Percentiles rank a stretch among this genome's conserved stretches.
phyloP scores from a whole-genome alignment of 2,329 filamentous ascomycete genomes.

The Fusarium virguliforme region DNA sequence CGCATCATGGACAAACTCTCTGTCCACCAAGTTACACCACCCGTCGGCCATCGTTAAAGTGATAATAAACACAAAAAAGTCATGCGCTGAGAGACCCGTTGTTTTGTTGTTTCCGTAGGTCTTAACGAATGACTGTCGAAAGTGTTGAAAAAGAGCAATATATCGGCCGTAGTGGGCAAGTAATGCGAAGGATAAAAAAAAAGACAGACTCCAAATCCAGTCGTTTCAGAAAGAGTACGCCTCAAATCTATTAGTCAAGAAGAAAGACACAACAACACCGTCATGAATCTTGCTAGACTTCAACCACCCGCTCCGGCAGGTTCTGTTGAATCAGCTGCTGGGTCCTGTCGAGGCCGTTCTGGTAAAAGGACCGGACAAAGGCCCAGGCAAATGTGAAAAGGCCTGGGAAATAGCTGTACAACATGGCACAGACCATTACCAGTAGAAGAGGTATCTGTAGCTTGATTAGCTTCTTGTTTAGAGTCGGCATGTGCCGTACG shows the following conservation, averaged over 20 bases:
- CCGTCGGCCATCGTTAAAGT: background rate
- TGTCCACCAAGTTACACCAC: background rate
- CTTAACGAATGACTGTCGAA: constrained; percentile 25
- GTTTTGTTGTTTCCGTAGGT: background rate
- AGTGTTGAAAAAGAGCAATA: constrained; percentile 16
- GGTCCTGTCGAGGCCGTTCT: constrained; percentile 51
- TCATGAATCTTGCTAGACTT: constrained; percentile 49
- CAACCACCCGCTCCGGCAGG: constrained; percentile 48
- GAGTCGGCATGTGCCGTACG: background rate
- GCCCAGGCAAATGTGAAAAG: constrained; percentile 59
- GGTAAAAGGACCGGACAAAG: constrained; percentile 54
- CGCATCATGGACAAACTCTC: background rate
- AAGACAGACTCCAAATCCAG: constrained; percentile 30
- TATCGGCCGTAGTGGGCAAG: constrained; percentile 30
- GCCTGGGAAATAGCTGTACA: constrained; percentile 68
- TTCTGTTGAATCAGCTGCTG: constrained; percentile 51
- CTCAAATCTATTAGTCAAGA: constrained; percentile 33
- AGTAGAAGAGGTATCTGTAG: constrained; percentile 66
- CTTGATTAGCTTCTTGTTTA: constrained; percentile 41
- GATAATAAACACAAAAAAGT: constrained; percentile 9
- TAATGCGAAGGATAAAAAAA: constrained; percentile 10
- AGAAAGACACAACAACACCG: constrained; percentile 30
- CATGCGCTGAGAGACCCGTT: constrained; percentile 17
- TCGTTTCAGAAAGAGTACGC: constrained; percentile 30
- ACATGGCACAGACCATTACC: constrained; percentile 65